Base-by-base conservation (phyloP, 78 protist genomes). In the Guillardia theta region DNA sequence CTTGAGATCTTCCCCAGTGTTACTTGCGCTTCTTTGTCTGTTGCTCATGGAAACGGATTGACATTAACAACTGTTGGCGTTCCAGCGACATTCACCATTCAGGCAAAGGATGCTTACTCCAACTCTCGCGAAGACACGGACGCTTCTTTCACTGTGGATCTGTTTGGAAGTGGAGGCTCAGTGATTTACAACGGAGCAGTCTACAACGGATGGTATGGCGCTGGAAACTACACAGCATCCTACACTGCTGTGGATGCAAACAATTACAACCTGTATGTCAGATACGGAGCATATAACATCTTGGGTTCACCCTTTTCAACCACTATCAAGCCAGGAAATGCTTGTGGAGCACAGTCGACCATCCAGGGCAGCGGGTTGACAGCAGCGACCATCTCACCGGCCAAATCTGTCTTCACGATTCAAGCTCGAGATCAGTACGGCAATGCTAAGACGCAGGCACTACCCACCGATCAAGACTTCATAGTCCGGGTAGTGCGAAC, bases 361-460 rank as follows among this genome's bases (percentile, higher is more conserved):
- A 78, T 78, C 90, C 48, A 43, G 50, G 90, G 90, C 4, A 43
- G 43, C 15, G 90, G 90, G 43, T 30, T 78, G 43, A 78, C 90
- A 4, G 90, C 90, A 27, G 45, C 90, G 50, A 18, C 90, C 53
- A 30, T 78, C 33, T 78, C 90, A 48, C 90, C 90, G 19, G 39
- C 90, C 90, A 78, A 78, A 30, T 78, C 90, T 3, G 50, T 50
- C 90, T 78, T 78, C 90, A 78, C 90, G 43, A 78, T 78, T 50
- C 90, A 78, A 48, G 90, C 90, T 46, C 90, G 90, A 30, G 90
- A 78, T n/a, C 45, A 43, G 90, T 78, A 78, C 90, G 90, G 90
- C 90, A 78, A 78, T 30, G 90, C 90, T n/a, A 18, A 21, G 43
- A 78, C 90, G 44, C 33, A 37, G 90, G 90, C 53, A 36, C 90